These are phyloP conservation scores for Globisporangium paddicum DNA, from an alignment of 352 stramenopile species.

Conservation along the genomic window DNA sequence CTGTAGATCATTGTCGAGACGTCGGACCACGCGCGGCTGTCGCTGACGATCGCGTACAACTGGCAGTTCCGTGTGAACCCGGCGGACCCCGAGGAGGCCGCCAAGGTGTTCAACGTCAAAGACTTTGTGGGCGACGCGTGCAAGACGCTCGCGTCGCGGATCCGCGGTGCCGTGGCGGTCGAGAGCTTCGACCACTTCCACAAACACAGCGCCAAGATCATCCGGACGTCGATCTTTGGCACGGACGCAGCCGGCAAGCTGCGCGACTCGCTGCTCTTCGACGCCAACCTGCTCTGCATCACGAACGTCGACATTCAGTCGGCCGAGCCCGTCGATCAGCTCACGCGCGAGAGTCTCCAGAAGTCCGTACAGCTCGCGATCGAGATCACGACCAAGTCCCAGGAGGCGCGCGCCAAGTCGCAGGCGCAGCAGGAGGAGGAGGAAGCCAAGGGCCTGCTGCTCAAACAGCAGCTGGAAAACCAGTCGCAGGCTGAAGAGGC, in stretches of 20 bases:
- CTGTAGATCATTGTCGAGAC: constrained; percentile 72
- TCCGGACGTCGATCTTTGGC: constrained; percentile 75
- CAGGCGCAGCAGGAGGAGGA: constrained; percentile 81
- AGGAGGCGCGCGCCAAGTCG: constrained; percentile 73
- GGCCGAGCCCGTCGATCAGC: constrained; percentile 64
- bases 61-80: constrained; percentile 73
- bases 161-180: constrained; percentile 66
- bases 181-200: constrained; percentile 81
- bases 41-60: constrained; percentile 81
- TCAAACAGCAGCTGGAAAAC: constrained; percentile 79
- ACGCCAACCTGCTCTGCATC: constrained; percentile 73
- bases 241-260: constrained; percentile 52
- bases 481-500: constrained; percentile 65
- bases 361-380: constrained; percentile 83
- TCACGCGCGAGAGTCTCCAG: constrained; percentile 72
- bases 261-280: constrained; percentile 52
- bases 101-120: constrained; percentile 79
- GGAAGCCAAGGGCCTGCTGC: constrained; percentile 61
- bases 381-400: constrained; percentile 82
- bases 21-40: constrained; percentile 68
- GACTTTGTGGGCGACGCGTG: constrained; percentile 79
- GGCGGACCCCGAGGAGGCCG: constrained; percentile 40
- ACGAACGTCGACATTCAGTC: constrained; percentile 84
- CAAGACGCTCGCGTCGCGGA: constrained; percentile 74
- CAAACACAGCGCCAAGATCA: constrained; percentile 81